Conservation (phyloP, 768 basidiomycete genomes). For the Phanerodontia chrysosporium region DNA sequence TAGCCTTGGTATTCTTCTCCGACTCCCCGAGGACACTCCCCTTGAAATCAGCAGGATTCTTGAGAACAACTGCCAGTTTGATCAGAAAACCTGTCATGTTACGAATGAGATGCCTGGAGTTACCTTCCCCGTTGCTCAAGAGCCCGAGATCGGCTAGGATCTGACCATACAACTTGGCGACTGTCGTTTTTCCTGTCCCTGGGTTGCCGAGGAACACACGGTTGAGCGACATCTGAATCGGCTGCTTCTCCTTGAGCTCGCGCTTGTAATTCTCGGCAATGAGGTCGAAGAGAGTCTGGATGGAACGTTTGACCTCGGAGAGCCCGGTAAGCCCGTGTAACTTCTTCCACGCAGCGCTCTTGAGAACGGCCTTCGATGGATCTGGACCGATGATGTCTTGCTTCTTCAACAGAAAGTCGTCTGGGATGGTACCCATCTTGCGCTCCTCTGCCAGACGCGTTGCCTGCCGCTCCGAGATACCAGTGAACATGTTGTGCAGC, state of each 20-base stretch:
- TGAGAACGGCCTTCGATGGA: constrained; percentile 43
- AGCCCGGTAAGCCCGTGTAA: constrained; percentile 54
- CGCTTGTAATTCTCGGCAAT: constrained; percentile 54
- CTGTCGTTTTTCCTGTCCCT: constrained; percentile 70
- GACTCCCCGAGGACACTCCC: constrained; percentile 56
- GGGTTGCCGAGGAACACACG: constrained; percentile 65
- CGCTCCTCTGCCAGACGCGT: constrained; percentile 41
- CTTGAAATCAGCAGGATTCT: constrained; percentile 69
- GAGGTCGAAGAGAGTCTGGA: constrained; percentile 42
- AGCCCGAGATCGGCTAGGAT: constrained; percentile 57
- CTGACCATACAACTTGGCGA: constrained; percentile 62
- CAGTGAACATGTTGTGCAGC: constrained; percentile 45
- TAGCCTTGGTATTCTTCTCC: constrained; percentile 60
- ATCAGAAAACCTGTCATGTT: no score
- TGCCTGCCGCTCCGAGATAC: constrained; percentile 50
- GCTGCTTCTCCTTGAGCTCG: constrained; percentile 53
- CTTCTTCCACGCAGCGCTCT: constrained; percentile 47
- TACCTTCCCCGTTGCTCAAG: constrained; percentile 73
- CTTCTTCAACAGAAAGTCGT: constrained; percentile 48
- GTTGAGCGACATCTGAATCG: constrained; percentile 53
- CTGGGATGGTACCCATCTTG: constrained; percentile 30
- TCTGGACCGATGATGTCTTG: constrained; percentile 67
- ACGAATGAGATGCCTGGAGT: no score
- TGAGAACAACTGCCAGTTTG: constrained; percentile 66
- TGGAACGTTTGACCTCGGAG: constrained; percentile 49